These are phyloP conservation scores for Fusarium neocosmosporiellum DNA, from an alignment of 2,329 filamentous ascomycete species.

Conservation along the genomic window DNA sequence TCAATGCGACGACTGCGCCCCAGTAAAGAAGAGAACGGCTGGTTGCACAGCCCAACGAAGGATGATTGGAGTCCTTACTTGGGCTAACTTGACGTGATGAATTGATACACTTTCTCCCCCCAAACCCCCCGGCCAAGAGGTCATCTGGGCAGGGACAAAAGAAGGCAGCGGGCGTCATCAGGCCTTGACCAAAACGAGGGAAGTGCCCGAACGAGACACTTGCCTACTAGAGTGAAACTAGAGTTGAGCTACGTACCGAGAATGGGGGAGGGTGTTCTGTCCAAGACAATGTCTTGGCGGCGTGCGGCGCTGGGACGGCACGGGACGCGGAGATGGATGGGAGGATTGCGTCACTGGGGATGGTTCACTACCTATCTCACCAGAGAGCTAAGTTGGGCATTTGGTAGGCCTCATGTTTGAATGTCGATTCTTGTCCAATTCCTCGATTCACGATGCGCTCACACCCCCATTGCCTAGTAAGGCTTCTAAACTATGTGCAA, in stretches of 20 bases:
- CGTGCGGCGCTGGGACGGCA: slow-evolving; percentile 37
- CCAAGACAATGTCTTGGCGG: slow-evolving; percentile 39
- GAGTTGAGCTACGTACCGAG: neutral
- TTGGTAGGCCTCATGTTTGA: slow-evolving; percentile 23
- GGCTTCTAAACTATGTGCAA: neutral
- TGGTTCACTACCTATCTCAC: no score
- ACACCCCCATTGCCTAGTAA: neutral
- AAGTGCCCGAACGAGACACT: slow-evolving; percentile 1
- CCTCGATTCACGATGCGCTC: neutral
- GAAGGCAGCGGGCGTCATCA: neutral
- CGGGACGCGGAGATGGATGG: slow-evolving; percentile 28
- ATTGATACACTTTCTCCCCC: slow-evolving; percentile 5
- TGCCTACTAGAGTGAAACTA: neutral
- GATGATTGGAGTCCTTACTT: neutral
- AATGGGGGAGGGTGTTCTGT: slow-evolving; percentile 21
- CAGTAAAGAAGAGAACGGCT: neutral
- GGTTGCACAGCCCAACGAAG: slow-evolving; percentile 3
- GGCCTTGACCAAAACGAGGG: slow-evolving; percentile 7
- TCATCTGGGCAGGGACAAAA: neutral
- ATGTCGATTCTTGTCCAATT: slow-evolving; percentile 12
- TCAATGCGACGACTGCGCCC: neutral
- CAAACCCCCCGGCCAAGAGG: neutral
- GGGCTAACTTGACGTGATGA: neutral
- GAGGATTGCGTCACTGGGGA: slow-evolving; percentile 3
- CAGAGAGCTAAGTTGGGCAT: neutral